phyloP scores from a whole-genome alignment of 106 monocot species.

The Allium fistulosum region DNA sequence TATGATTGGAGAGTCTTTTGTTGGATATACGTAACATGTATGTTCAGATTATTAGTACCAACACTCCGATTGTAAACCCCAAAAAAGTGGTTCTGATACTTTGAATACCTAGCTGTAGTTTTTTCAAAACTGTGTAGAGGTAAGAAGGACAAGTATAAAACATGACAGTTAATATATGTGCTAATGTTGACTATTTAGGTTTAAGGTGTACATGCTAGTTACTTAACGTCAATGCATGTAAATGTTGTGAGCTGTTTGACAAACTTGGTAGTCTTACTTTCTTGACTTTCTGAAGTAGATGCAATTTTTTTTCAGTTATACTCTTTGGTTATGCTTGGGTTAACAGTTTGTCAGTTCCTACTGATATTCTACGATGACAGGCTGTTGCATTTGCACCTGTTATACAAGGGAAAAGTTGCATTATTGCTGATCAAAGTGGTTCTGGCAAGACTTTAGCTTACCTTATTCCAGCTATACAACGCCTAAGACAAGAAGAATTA shows the following conservation, averaged over 20 bases:
- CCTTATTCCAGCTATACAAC: slow-evolving; percentile 74
- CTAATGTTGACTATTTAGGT: no score
- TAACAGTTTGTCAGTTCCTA: no score
- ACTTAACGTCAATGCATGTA: no score
- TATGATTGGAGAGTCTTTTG: not conserved
- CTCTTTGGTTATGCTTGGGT: no score
- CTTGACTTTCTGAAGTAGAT: no score
- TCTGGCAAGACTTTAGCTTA: slow-evolving; percentile 96
- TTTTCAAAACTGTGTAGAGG: not conserved
- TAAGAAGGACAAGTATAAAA: no score
- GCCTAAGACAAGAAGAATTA: slow-evolving; percentile 73
- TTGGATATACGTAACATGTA: not conserved
- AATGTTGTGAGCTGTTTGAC: no score
- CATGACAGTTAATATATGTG: no score
- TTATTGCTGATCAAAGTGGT: slow-evolving; percentile 96
- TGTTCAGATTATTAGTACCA: not conserved
- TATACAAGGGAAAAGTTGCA: slow-evolving; percentile 81
- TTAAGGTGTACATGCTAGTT: no score
- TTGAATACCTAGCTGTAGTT: not conserved
- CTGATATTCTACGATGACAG: slow-evolving; percentile 21
- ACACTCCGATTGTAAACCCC: not conserved
- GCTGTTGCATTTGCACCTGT: slow-evolving; percentile 67
- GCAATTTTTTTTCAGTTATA: no score
- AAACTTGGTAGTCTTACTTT: no score
- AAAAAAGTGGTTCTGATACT: not conserved